phyloP scores from a whole-genome alignment of 2,329 filamentous ascomycete species.

The Arthroderma sp. region DNA sequence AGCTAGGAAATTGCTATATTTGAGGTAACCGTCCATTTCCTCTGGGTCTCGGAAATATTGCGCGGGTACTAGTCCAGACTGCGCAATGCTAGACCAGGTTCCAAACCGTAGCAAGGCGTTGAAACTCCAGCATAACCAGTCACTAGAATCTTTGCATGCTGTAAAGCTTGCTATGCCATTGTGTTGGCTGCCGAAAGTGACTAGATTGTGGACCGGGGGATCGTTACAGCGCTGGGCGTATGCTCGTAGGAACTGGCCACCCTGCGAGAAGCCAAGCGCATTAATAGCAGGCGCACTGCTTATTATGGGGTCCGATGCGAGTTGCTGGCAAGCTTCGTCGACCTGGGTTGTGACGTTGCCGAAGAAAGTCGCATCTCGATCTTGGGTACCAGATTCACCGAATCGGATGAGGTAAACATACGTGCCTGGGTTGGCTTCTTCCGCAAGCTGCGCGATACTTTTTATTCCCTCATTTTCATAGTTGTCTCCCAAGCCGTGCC shows the following conservation, averaged over 20 bases:
- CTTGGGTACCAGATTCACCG: conserved; percentile 50
- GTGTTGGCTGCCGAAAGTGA: conserved; percentile 85
- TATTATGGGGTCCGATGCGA: conserved; percentile 65
- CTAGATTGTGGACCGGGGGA: conserved; percentile 61
- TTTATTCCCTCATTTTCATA: conserved; percentile 65
- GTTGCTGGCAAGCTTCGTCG: conserved; percentile 60
- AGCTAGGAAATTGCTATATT: conserved; percentile 74
- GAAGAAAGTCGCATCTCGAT: conserved; percentile 77
- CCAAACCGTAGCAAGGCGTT: conserved; percentile 67
- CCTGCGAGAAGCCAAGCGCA: conserved; percentile 88
- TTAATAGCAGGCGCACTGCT: conserved; percentile 73
- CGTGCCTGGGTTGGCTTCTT: conserved; percentile 65
- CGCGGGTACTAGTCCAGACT: conserved; percentile 71
- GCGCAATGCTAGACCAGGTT: conserved; percentile 68
- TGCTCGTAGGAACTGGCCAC: conserved; percentile 86
- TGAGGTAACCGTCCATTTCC: conserved; percentile 61
- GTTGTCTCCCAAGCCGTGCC: conserved; percentile 66
- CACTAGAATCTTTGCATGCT: conserved; percentile 50
- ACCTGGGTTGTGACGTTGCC: conserved; percentile 79
- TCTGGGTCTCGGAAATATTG: conserved; percentile 78
- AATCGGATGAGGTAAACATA: conserved; percentile 70
- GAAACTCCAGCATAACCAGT: conserved; percentile 71
- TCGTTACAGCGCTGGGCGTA: conserved; percentile 78
- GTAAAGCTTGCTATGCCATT: conserved; percentile 82
- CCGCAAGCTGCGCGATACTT: conserved; percentile 57